Conservation (phyloP, 2,329 filamentous ascomycete genomes). For the Orbilia quercus region DNA sequence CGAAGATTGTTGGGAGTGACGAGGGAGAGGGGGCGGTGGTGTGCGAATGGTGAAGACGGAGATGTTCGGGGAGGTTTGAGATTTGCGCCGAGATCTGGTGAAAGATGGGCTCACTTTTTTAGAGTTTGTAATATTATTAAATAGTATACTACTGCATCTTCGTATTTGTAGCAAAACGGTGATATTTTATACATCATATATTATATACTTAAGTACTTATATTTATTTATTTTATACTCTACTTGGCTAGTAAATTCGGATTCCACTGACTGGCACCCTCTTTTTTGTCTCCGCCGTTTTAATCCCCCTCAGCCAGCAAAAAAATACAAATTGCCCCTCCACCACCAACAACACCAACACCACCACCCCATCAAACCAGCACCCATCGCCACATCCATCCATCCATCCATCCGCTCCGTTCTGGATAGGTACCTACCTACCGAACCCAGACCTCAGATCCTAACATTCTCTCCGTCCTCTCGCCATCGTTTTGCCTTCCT, state of each 20-base stretch:
- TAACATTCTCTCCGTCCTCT: background rate
- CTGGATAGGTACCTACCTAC: slow-evolving; percentile 4
- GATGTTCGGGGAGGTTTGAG: background rate
- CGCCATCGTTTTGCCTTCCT: slow-evolving; percentile 41
- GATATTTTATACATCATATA: too few relatives aligned
- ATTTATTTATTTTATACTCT: too few relatives aligned
- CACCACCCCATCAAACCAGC: slow-evolving; percentile 15
- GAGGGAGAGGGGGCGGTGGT: slow-evolving; percentile 29
- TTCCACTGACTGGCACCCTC: too few relatives aligned
- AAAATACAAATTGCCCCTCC: slow-evolving; percentile 14
- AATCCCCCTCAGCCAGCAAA: background rate
- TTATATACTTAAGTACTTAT: too few relatives aligned
- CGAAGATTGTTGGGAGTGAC: slow-evolving; percentile 69
- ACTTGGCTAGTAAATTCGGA: too few relatives aligned
- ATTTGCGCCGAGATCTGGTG: too few relatives aligned
- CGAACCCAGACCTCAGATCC: slow-evolving; percentile 12
- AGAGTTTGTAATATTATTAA: too few relatives aligned
- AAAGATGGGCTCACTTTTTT: too few relatives aligned
- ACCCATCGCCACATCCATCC: too few relatives aligned
- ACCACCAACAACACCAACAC: slow-evolving; percentile 6
- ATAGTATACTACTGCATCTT: too few relatives aligned
- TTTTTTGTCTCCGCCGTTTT: background rate
- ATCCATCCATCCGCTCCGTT: background rate
- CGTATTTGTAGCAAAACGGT: too few relatives aligned
- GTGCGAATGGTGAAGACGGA: slow-evolving; percentile 45